These are phyloP conservation scores for Aspergillus cavernicola DNA, from an alignment of 495 filamentous ascomycete species.

Conservation along the genomic window DNA sequence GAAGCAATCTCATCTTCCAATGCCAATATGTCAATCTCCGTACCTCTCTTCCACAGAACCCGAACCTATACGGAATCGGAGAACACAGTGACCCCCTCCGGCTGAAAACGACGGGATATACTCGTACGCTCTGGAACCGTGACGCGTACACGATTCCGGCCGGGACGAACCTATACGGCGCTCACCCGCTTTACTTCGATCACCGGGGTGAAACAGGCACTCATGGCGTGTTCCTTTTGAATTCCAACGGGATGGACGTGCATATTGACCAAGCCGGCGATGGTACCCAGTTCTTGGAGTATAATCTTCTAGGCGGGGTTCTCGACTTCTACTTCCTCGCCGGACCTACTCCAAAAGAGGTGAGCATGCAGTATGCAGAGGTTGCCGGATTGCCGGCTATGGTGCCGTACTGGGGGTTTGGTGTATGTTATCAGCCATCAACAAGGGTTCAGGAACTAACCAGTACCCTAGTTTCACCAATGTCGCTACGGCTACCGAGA, in stretches of 20 bases:
- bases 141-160: constrained; percentile 65
- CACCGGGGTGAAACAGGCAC: constrained; percentile 64
- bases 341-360: constrained; percentile 67
- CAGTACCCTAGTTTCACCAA: constrained; percentile 60
- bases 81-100: constrained; percentile 75
- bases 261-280: constrained; percentile 66
- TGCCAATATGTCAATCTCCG: constrained; percentile 72
- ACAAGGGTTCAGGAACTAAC: neutral
- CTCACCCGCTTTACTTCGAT: constrained; percentile 81
- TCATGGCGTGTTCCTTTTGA: constrained; percentile 80
- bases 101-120: constrained; percentile 69
- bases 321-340: constrained; percentile 82
- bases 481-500: constrained; percentile 80
- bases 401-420: constrained; percentile 83
- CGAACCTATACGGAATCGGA: constrained; percentile 75
- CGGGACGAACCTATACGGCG: constrained; percentile 73
- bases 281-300: constrained; percentile 71
- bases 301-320: constrained; percentile 79
- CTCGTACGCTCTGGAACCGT: constrained; percentile 74
- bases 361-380: constrained; percentile 69
- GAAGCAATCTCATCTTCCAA: constrained; percentile 68
- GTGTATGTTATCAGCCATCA: constrained; percentile 31
- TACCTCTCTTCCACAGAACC: constrained; percentile 61
- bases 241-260: constrained; percentile 84
- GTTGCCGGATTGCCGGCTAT: constrained; percentile 66